Evolutionary conservation across 2,329 filamentous ascomycete genomes (phyloP).

Genomic region (Aspergillus pseudonomiae): DNA sequence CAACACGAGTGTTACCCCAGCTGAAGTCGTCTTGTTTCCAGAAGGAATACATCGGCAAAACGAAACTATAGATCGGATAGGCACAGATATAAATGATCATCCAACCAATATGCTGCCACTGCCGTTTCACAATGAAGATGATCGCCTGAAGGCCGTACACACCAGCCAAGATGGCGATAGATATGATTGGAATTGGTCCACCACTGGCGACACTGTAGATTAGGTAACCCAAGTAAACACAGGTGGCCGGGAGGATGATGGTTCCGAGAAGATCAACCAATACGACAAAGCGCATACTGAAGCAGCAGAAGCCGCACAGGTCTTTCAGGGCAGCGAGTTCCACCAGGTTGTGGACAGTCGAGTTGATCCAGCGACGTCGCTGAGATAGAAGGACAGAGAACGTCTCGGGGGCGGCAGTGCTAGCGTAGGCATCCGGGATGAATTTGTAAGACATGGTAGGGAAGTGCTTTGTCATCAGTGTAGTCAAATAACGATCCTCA

Average conservation of each 20-base stretch:
- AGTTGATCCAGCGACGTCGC: slow-evolving; percentile 98
- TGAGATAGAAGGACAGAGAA: slow-evolving; percentile 97
- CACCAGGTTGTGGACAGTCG: slow-evolving; percentile 92
- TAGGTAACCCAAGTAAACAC: slow-evolving; percentile 82
- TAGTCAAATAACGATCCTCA: slow-evolving; percentile 96
- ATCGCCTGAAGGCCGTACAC: slow-evolving; percentile 95
- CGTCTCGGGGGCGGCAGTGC: slow-evolving; percentile 89
- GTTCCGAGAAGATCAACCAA: slow-evolving; percentile 93
- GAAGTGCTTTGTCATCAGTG: slow-evolving; percentile 97
- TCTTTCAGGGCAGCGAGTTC: slow-evolving; percentile 90
- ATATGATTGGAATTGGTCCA: slow-evolving; percentile 82
- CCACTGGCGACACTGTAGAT: slow-evolving; percentile 75
- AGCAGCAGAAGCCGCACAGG: slow-evolving; percentile 98
- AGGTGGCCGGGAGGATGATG: slow-evolving; percentile 86
- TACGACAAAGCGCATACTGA: slow-evolving; percentile 96
- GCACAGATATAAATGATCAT: slow-evolving; percentile 99
- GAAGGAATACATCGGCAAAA: slow-evolving; percentile 95
- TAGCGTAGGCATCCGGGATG: slow-evolving; percentile 86
- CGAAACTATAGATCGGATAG: slow-evolving; percentile 88
- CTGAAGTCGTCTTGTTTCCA: slow-evolving; percentile 99
- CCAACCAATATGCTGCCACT: slow-evolving; percentile 99
- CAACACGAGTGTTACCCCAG: slow-evolving; percentile 98
- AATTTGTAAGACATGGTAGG: slow-evolving; percentile 96
- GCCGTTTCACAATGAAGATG: slow-evolving; percentile 94
- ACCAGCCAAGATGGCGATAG: slow-evolving; percentile 82